Evolutionary conservation across 2,329 filamentous ascomycete genomes (phyloP), one percentile per base, ranked within the genome.

Genomic region (Tolypocladium album): DNA sequence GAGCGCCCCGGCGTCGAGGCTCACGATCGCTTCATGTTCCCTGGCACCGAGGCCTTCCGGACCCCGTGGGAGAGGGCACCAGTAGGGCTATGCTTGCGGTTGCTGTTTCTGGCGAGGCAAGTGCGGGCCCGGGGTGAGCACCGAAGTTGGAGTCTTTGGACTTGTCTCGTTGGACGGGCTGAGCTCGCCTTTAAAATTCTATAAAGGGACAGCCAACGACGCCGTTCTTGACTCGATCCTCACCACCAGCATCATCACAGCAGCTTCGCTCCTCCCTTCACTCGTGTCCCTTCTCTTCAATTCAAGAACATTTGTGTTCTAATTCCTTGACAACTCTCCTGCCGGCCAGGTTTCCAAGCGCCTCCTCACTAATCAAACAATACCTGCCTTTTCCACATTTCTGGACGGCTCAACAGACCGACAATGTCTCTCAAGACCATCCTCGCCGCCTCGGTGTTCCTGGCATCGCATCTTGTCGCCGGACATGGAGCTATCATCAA

Each of bases 401-500:
- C 17, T 8, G 17, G 15, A n/a, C 24, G 2, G 43, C 43, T 15
- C 4, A 1, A 24, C 45, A 31, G 15, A 20, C 22, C 42, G 8
- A 70, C 60, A 34, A 75, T 73, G 68, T 64, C 66, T 59, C 62
- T 70, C 67, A 74, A 72, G 64, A 64, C 64, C 57, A 52, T 72
- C 61, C 36, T 77, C 61, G 63, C 73, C 64, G 71, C 83, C 68
- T 74, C 78, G 68, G 74, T 84, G 71, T 70, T 86, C 68, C 75
- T 81, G 65, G 74, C 78, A 63, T 78, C 78, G 67, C 74, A 79
- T 64, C 78, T 87, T 58, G 84, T 82, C 63, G 77, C 82, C 64
- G 83, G 80, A 67, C 85, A 88, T 76, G 78, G 79, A 61, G 83
- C 80, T 65, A 86, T 88, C 72, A 78, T 80, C 67, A 72, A 72